Conservation (phyloP, 2,329 filamentous ascomycete genomes). For the Rutstroemia sp. region DNA sequence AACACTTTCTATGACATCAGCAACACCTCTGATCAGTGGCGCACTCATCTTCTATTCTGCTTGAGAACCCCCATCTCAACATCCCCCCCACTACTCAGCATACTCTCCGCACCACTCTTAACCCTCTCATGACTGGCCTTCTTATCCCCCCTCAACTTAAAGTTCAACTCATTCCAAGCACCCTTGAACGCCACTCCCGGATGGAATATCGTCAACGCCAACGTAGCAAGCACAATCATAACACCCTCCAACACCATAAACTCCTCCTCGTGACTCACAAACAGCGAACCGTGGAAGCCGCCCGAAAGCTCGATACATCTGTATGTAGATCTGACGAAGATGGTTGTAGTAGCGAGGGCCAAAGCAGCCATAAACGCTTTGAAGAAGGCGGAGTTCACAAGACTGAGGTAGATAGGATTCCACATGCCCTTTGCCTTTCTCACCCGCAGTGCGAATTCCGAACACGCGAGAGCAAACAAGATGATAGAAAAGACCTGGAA, state of each 20-base stretch:
- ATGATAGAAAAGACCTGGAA: constrained; percentile 33
- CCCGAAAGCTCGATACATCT: constrained; percentile 50
- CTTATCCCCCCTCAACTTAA: no score
- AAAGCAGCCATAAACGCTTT: constrained; percentile 43
- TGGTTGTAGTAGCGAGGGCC: constrained; percentile 42
- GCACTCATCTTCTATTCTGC: no score
- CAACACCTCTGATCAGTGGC: no score
- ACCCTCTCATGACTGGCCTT: no score
- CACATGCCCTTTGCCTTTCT: constrained; percentile 8
- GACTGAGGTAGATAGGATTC: constrained; percentile 15
- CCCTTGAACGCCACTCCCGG: no score
- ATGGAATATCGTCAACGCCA: no score
- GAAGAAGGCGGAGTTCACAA: constrained; percentile 19
- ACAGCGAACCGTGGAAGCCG: constrained; percentile 45
- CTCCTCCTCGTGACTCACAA: constrained; percentile 37
- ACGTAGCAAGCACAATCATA: no score
- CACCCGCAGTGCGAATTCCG: constrained; percentile 16
- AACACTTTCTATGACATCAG: no score
- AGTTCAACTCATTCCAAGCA: no score
- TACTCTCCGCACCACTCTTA: no score
- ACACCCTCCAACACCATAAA: constrained; percentile 41
- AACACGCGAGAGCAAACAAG: constrained; percentile 21
- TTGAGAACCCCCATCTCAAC: no score
- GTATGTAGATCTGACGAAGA: constrained; percentile 51
- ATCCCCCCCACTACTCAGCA: no score